phyloP scores from a whole-genome alignment of 148 eudicot genomes.

The Rhododendron griersonianum region DNA sequence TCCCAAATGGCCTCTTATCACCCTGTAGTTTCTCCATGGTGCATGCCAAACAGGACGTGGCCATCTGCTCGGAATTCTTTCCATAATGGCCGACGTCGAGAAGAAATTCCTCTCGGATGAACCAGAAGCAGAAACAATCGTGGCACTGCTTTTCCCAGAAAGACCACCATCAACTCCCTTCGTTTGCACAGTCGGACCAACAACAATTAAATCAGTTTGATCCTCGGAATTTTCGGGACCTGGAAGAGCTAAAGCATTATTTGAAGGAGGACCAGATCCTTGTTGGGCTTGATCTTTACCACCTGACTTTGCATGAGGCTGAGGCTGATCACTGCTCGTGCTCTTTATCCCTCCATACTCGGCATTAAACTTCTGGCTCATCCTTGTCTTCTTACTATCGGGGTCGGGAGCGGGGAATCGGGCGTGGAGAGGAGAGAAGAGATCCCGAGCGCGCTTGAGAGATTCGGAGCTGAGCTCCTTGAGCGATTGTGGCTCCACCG shows the following conservation, averaged over 20 bases:
- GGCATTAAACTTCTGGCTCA: no score
- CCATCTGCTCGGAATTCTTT: not conserved
- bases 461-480: conserved; percentile 30
- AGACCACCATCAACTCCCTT: no score
- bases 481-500: conserved; percentile 78
- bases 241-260: conserved; percentile 64
- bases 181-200: no score
- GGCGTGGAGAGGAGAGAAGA: conserved; percentile 68
- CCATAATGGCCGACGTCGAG: no score
- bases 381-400: not conserved
- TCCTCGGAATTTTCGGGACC: conserved; percentile 26
- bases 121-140: no score
- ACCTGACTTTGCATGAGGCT: conserved; percentile 21
- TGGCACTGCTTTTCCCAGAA: no score
- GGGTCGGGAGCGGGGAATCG: conserved; percentile 71
- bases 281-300: conserved; percentile 29
- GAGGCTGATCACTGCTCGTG: no score
- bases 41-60: no score
- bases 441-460: conserved; percentile 68
- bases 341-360: no score
- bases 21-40: no score
- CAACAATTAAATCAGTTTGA: no score
- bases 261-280: conserved; percentile 33
- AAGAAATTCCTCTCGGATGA: no score
- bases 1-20: conserved; percentile 94